Base-by-base conservation (phyloP, 345 rosid species). In the Acer yangbiense region DNA sequence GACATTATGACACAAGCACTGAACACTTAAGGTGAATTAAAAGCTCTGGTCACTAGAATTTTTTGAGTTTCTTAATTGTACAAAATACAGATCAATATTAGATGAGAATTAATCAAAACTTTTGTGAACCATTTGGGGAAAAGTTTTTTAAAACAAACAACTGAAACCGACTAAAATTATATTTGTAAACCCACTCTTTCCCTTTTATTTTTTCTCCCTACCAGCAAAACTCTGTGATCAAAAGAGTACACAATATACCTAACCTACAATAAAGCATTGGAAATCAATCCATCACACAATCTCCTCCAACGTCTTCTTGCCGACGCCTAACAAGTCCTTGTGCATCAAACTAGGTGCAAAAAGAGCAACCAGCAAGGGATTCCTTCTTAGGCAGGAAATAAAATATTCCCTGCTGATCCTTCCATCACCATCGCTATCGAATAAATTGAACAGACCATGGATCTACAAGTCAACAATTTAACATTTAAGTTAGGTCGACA, bases 341-440 rank as follows among this genome's bases (percentile, higher is more conserved):
- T 72, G 84, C 76, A 69, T 75, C 74, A 86, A 69, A 23, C 75
- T 69, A 63, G 82, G 84, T 9, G 88, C 82, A 76, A 96, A 91
- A 7, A 94, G 74, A 0, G 93, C 87, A 82, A 96, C 79, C 77
- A 94, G 79, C 72, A 96, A 76, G 27, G 98, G 98, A 71, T 94
- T 90, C 87, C 73, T 85, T 80, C 89, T 85, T 39, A 96, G 85
- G 83, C 90, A 86, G 74, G 81, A 80, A 41, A 86, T 17, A 64
- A 92, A 92, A 43, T 85, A 91, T 65, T 83, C 88, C 82, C 82
- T 85, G 78, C 88, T 83, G 13, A 86, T 78, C 69, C 81, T 82
- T 73, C 93, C 88, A 65, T 90, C 97, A 61, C 82, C 87, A 68
- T 90, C 88, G 0, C 71, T 76, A 39, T 90, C 99, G 3, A 96